A percentile compares a stretch with the other conserved stretches of the same genome.
phyloP scores from a whole-genome alignment of 176 grass and related monocot species.

The Triticum dicoccoides region DNA sequence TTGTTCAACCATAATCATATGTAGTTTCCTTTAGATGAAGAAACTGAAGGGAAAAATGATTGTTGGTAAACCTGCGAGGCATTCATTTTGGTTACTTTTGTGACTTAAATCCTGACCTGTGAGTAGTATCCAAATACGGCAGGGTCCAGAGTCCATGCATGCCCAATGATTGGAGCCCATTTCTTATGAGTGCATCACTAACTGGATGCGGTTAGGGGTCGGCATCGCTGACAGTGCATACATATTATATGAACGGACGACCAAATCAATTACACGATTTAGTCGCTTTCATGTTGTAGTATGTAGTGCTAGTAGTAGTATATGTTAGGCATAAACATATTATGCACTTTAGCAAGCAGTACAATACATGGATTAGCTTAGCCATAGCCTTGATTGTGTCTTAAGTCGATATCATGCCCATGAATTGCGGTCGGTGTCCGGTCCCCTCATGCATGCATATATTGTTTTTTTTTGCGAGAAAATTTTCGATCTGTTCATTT shows the following conservation, averaged over 20 bases:
- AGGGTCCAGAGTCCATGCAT: neutral
- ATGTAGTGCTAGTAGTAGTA: neutral
- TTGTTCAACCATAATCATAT: neutral
- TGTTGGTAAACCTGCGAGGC: conserved; percentile 16
- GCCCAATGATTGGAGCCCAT: neutral
- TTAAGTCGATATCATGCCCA: neutral
- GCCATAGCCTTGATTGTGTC: neutral
- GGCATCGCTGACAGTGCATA: conserved; percentile 18
- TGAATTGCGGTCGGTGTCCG: neutral
- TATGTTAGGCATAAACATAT: neutral
- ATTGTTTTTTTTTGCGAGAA: neutral
- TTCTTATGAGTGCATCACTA: neutral
- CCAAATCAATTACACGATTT: neutral
- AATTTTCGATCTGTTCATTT: too few species aligned
- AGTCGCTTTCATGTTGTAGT: conserved; percentile 11
- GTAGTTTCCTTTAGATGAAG: neutral
- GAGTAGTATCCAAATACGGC: neutral
- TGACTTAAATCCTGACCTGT: neutral
- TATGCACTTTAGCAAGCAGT: neutral
- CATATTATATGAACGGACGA: neutral
- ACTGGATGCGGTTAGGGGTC: conserved; percentile 31
- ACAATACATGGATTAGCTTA: neutral
- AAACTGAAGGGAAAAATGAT: neutral
- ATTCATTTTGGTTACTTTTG: neutral
- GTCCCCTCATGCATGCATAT: neutral